Evolutionary conservation across 116 monocot genomes (phyloP), one percentile per base, ranked within the genome.

Genomic region (Cymodocea nodosa): DNA sequence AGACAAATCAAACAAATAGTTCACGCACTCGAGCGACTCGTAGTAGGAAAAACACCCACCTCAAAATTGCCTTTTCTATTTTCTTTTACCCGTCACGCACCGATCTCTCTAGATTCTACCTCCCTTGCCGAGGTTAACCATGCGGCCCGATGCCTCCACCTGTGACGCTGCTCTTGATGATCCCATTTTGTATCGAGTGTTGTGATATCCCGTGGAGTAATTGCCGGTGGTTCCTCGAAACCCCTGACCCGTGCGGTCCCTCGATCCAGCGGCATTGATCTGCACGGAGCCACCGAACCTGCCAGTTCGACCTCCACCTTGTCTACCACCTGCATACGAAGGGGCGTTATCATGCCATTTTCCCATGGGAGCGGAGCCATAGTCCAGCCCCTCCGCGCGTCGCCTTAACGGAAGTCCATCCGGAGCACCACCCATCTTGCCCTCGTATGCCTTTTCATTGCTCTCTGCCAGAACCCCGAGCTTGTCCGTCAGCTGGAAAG

Each of bases 401-500:
- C 90, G 74, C 48, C 90, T 80, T 3, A 81, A 74, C 0, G 90
- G 94, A n/a, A 87, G 59, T 18, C 90, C 94, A 34, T 94, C 94
- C 6, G 90, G 74, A 13, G 84, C 85, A 0, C 90, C 90, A 36
- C 94, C 87, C 7, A 85, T 90, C 77, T 71, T 84, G 0, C 75
- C 81, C 69, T 94, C 94, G 56, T 75, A 85, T 11, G 94, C 90
- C 61, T 84, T 84, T 73, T 94, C 94, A 63, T 94, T 94, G 76
- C 69, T 84, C 59, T 94, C 94, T 18, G 87, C 84, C 37, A 94
- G 79, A 67, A 94, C 76, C 1, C 53, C 58, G 24, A 94, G 85
- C 70, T 94, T 94, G 62, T 94, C 94, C 4, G 83, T 78, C 77
- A 94, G 83, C 78, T 87, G 90, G 68, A 87, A 85, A 49, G 87